A percentile compares a stretch with the other conserved stretches of the same genome.
Evolutionary conservation across 257 asterid species (phyloP).

Genomic region (Lavandula angustifolia): DNA sequence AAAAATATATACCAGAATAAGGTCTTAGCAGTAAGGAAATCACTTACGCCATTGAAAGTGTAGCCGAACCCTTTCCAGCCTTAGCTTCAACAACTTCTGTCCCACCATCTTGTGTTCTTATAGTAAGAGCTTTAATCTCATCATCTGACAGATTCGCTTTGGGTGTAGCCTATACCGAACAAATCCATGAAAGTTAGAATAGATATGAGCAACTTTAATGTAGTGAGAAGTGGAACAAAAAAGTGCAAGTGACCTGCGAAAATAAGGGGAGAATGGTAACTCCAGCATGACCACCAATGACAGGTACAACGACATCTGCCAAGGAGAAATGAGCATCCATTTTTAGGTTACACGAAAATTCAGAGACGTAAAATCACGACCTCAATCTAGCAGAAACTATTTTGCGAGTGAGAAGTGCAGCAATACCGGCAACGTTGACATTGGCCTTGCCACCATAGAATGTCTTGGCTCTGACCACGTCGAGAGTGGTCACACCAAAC

Average conservation of each 20-base stretch:
- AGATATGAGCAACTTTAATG: slow-evolving; percentile 1
- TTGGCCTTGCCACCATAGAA: slow-evolving; percentile 85
- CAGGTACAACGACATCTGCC: slow-evolving; percentile 84
- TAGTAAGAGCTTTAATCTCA: slow-evolving; percentile 70
- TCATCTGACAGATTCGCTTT: slow-evolving; percentile 71
- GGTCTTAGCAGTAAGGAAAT: neutral
- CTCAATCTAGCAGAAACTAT: neutral
- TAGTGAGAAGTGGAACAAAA: neutral
- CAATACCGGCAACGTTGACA: slow-evolving; percentile 70
- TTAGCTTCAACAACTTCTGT: slow-evolving; percentile 98
- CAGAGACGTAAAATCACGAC: too few species aligned
- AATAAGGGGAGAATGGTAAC: slow-evolving; percentile 90
- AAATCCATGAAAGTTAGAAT: neutral
- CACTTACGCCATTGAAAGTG: slow-evolving; percentile 98
- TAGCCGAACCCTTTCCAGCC: slow-evolving; percentile 99
- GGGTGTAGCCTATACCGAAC: slow-evolving; percentile 64
- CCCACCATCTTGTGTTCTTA: slow-evolving; percentile 96
- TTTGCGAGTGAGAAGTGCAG: neutral
- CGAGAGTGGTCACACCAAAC: slow-evolving; percentile 92
- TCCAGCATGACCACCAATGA: slow-evolving; percentile 96
- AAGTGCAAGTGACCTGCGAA: slow-evolving; percentile 56
- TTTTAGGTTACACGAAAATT: slow-evolving; percentile 13
- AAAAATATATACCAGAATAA: neutral
- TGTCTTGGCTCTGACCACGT: slow-evolving; percentile 94
- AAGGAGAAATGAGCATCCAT: neutral